Conservation (phyloP, 179 eudicot species). For the Beta lomatogona region DNA sequence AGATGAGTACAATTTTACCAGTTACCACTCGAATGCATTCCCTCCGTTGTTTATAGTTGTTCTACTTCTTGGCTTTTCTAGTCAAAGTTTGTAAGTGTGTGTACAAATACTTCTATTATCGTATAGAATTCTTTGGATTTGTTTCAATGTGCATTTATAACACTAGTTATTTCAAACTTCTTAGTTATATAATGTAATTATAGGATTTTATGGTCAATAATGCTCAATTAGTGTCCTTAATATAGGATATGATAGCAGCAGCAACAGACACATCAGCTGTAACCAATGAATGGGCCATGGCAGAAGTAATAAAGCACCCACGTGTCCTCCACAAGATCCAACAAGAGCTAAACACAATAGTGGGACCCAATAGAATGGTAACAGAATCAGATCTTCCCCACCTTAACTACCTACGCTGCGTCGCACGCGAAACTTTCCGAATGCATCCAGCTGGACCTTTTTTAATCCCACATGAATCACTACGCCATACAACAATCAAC, state of each 20-base stretch:
- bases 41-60: no score
- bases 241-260: slow-evolving; percentile 97
- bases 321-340: slow-evolving; percentile 69
- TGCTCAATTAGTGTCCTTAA: no score
- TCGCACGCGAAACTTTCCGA: slow-evolving; percentile 87
- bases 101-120: no score
- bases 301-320: slow-evolving; percentile 90
- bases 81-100: no score
- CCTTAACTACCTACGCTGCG: slow-evolving; percentile 84
- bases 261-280: slow-evolving; percentile 98
- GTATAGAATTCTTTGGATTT: no score
- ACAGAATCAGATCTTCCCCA: slow-evolving; percentile 66
- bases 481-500: slow-evolving; percentile 64
- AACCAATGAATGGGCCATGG: slow-evolving; percentile 99
- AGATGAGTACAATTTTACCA: no score
- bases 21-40: no score
- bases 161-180: no score
- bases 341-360: slow-evolving; percentile 70
- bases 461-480: slow-evolving; percentile 89
- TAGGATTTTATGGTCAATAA: no score
- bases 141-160: no score
- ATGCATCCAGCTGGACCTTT: slow-evolving; percentile 98
- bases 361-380: slow-evolving; percentile 75
- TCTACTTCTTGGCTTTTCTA: no score
- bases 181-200: no score